Conservation (phyloP, 192 early-diverging fungal species). For the Coemansia sp. region DNA sequence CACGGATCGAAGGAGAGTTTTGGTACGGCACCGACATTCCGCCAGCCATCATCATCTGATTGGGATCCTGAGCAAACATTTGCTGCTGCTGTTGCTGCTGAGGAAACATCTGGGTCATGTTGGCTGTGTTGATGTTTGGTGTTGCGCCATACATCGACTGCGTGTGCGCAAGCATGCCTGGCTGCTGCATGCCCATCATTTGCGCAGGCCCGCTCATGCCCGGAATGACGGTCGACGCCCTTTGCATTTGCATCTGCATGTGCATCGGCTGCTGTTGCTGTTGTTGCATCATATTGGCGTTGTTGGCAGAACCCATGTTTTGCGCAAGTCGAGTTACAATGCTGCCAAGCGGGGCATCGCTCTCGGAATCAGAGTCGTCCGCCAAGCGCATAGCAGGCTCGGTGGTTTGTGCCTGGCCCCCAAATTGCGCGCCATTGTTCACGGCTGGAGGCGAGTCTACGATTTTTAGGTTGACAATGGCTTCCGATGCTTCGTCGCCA, state of each 20-base stretch:
- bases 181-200: constrained; percentile 35
- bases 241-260: constrained; percentile 45
- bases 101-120: constrained; percentile 42
- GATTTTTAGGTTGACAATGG: constrained; percentile 47
- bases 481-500: constrained; percentile 47
- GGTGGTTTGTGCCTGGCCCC: constrained; percentile 13
- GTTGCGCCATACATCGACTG: constrained; percentile 41
- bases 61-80: constrained; percentile 41
- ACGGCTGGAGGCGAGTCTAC: constrained; percentile 38
- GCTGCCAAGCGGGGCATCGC: constrained; percentile 45
- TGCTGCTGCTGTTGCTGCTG: constrained; percentile 38
- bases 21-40: constrained; percentile 44
- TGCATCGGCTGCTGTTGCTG: constrained; percentile 19
- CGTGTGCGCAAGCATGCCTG: constrained; percentile 30
- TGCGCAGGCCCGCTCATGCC: constrained; percentile 20
- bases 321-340: constrained; percentile 30
- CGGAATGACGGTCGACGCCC: constrained; percentile 30
- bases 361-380: constrained; percentile 45
- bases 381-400: constrained; percentile 19
- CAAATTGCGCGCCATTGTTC: constrained; percentile 8
- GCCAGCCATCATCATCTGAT: constrained; percentile 32
- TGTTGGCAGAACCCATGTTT: constrained; percentile 15
- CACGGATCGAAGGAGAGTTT: constrained; percentile 23
- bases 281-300: constrained; percentile 20
- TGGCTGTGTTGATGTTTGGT: constrained; percentile 13